Conservation (phyloP, 257 asterid species). For the Mitragyna speciosa region DNA sequence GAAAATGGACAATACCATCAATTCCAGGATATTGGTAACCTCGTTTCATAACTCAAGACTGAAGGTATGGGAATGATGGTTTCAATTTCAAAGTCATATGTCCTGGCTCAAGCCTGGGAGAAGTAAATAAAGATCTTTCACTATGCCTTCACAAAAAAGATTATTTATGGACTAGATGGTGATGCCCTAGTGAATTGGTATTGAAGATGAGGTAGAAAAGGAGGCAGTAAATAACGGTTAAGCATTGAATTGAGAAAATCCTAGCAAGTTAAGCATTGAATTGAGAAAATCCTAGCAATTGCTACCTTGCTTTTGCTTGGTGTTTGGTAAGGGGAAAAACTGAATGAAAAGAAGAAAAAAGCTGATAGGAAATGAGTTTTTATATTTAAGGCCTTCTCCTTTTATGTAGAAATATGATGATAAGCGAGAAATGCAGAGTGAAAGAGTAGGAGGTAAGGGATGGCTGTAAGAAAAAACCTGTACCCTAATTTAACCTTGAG, state of each 20-base stretch:
- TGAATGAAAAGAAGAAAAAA: not conserved
- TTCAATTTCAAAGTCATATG: not conserved
- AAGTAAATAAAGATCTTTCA: not conserved
- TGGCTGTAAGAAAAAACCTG: not conserved
- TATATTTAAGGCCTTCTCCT: not conserved
- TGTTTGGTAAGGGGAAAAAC: not conserved
- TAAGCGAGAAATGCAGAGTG: not conserved
- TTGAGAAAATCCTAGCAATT: not conserved
- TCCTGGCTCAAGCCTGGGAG: not conserved
- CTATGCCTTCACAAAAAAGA: not conserved
- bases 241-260: not conserved
- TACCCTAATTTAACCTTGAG: too few relatives aligned
- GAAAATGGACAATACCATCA: not conserved
- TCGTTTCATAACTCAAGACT: not conserved
- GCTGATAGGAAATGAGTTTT: not conserved
- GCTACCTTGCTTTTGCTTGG: not conserved
- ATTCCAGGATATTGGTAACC: not conserved
- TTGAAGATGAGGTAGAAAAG: not conserved
- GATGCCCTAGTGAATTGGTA: not conserved
- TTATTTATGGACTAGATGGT: not conserved
- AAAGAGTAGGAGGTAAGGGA: not conserved
- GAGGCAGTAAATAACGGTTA: not conserved
- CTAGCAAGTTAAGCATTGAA: not conserved
- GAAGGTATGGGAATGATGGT: not conserved
- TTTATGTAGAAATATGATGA: not conserved